Conservation (phyloP, 345 rosid genomes). For the Xanthoceras sorbifolium region DNA sequence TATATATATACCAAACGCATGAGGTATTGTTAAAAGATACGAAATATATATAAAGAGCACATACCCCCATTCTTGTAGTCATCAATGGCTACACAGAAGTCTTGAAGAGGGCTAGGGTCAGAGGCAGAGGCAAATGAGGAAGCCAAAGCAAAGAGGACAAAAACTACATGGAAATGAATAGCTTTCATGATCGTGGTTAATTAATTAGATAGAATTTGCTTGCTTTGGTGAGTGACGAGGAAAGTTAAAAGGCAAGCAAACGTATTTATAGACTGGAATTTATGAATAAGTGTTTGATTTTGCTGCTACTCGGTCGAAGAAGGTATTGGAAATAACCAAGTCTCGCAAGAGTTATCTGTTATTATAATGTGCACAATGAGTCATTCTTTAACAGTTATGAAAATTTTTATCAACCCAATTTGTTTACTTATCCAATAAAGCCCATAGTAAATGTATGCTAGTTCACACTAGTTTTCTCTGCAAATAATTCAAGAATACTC, state of each 20-base stretch:
- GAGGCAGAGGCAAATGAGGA: conserved; percentile 18
- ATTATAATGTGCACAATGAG: background rate
- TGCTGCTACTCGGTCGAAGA: background rate
- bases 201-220: background rate
- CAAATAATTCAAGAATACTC: too few relatives aligned
- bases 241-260: background rate
- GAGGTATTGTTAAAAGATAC: too few relatives aligned
- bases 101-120: conserved; percentile 36
- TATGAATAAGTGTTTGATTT: background rate
- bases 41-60: conserved; percentile 1
- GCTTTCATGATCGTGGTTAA: background rate
- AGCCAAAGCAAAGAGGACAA: conserved; percentile 25
- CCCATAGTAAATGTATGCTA: too few relatives aligned
- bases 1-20: too few relatives aligned
- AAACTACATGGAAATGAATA: background rate
- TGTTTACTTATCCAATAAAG: too few relatives aligned
- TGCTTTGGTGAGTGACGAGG: background rate
- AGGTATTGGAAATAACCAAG: background rate
- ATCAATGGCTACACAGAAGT: conserved; percentile 31
- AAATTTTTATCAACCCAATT: too few relatives aligned
- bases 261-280: background rate
- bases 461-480: too few relatives aligned
- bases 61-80: conserved; percentile 13
- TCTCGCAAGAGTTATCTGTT: too few relatives aligned
- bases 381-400: too few relatives aligned